Percentiles rank a stretch among this genome's conserved stretches.
Evolutionary conservation across 2,329 filamentous ascomycete genomes (phyloP).

Genomic region (Penicillium sp.): DNA sequence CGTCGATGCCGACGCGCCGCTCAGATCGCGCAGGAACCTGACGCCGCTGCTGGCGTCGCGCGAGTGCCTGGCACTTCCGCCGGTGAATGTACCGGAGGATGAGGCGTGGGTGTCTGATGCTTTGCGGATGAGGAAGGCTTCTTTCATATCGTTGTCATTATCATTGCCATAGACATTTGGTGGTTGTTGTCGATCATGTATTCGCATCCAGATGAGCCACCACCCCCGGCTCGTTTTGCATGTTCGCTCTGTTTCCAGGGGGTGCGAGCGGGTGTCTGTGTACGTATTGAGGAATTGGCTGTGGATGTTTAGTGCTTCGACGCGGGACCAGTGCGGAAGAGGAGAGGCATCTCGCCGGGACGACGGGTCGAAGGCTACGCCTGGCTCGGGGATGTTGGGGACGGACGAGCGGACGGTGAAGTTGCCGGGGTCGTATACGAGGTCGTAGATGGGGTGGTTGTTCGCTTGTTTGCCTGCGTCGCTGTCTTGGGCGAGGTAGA

Average conservation of each 20-base stretch:
- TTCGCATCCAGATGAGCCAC: constrained; percentile 64
- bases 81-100: background rate
- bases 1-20: constrained; percentile 30
- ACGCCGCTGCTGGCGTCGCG: constrained; percentile 11
- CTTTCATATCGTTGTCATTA: constrained; percentile 22
- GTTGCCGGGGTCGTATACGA: constrained; percentile 58
- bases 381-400: constrained; percentile 59
- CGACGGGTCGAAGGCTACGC: constrained; percentile 19
- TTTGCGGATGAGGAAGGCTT: constrained; percentile 46
- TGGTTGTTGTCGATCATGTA: constrained; percentile 28
- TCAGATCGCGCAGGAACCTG: constrained; percentile 37
- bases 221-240: constrained; percentile 62
- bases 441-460: constrained; percentile 52
- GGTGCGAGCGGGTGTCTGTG: constrained; percentile 45
- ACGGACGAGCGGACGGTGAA: constrained; percentile 59
- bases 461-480: constrained; percentile 30
- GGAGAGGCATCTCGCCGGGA: background rate
- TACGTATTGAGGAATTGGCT: constrained; percentile 57
- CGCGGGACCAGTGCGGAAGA: constrained; percentile 44
- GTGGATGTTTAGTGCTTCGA: constrained; percentile 61
- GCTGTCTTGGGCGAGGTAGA: constrained; percentile 28
- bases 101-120: constrained; percentile 37
- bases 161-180: constrained; percentile 5
- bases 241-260: constrained; percentile 55
- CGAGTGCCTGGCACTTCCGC: background rate